Conservation (phyloP, 176 grass and related monocot genomes). For the Rhynchospora pubera region DNA sequence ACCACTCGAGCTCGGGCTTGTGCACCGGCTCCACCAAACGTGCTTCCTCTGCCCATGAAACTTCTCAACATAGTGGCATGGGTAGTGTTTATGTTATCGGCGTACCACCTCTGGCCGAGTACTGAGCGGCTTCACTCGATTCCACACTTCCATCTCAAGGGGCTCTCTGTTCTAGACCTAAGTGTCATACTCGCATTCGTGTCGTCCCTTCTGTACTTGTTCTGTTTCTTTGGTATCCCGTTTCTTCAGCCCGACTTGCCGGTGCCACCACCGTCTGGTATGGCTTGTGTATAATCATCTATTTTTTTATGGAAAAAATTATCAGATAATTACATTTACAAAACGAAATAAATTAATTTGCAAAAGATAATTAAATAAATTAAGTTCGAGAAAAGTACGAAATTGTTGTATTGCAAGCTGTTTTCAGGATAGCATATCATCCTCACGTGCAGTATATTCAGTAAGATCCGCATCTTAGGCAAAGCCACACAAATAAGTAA, state of each 20-base stretch:
- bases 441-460: too few relatives aligned
- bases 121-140: conserved; percentile 36
- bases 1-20: background rate
- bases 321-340: background rate
- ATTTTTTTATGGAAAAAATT: background rate
- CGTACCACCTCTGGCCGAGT: conserved; percentile 13
- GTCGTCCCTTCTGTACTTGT: conserved; percentile 83
- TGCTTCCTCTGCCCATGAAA: conserved; percentile 12
- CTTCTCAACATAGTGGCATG: conserved; percentile 8
- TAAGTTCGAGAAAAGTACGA: too few relatives aligned
- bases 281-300: background rate
- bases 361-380: background rate
- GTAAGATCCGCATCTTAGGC: too few relatives aligned
- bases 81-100: conserved; percentile 2
- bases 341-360: background rate
- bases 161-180: conserved; percentile 48
- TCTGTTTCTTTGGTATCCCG: conserved; percentile 92
- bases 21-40: background rate
- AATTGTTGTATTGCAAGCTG: background rate
- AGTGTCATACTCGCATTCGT: conserved; percentile 62
- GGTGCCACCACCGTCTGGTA: background rate
- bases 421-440: background rate
- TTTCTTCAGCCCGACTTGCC: conserved; percentile 61
- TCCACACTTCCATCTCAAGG: conserved; percentile 66
- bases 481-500: too few relatives aligned